Evolutionary conservation across 2,329 filamentous ascomycete species (phyloP), one percentile per base, ranked within the genome.

Genomic region (Ceratocystis ficicola): DNA sequence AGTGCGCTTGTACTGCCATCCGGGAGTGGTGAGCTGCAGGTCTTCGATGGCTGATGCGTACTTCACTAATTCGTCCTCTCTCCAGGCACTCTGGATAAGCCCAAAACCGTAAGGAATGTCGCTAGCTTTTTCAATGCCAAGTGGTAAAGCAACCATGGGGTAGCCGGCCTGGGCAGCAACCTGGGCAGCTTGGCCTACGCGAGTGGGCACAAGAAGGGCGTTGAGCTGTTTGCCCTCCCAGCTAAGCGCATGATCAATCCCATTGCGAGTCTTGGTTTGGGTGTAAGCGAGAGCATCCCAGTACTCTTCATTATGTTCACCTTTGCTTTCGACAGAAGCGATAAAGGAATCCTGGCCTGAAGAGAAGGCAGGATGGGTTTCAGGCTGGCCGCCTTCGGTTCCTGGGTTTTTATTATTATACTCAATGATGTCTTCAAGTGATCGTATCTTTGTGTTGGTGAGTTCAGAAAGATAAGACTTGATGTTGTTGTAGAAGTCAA

Each of bases 131-230:
- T 81, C 77, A 5, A 83, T 76, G 0, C 85, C 85, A 0, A 80
- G 84, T 0, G 88, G 88, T 0, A 91, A 72, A 0, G 87, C 89
- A 62, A 90, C 78, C 71, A 88, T 80, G 0, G 87, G 88, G 71
- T 90, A 91, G 0, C 87, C 87, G 4, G 88, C 88, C 74, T 90
- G 86, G 0, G 88, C 88, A 0, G 86, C 85, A 67, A 89, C 81
- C 74, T 89, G 84, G 68, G 84, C 83, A 3, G 82, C 82, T 72
- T 88, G 85, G 0, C 81, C 87, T 2, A 87, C 84, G 70, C 87
- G 83, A 0, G 86, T 78, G 5, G 87, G 87, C 0, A 89, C 85
- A 1, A 92, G 77, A 1, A 91, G 77, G 1, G 81, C 87, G 65
- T 84, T 80, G 1, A 90, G 76, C 25, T 74, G 60, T 6, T 68